Evolutionary conservation across 2,329 filamentous ascomycete species (phyloP), one percentile per base, ranked within the genome.

Genomic region (Clonostachys sp.): DNA sequence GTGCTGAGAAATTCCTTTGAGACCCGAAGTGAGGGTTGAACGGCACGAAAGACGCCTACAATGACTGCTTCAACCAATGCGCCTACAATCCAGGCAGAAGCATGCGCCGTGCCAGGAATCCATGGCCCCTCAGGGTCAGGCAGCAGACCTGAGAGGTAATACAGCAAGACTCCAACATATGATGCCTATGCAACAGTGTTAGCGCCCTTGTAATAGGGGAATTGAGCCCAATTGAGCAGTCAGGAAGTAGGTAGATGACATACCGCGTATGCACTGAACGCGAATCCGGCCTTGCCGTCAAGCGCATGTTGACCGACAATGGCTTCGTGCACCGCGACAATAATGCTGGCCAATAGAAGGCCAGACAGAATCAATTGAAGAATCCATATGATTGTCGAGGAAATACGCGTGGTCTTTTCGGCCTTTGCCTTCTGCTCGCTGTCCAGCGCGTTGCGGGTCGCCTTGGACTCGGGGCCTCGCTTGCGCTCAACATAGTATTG

Each of bases 51-150:
- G 14, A 69, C 55, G 8, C 63, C 61, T 5, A 59, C 59, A 38
- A 72, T 65, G 46, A 70, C 58, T 13, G 51, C 53, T 51, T 72
- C 69, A 4, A 66, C 44, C 12, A 70, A 52, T 1, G 61, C 51
- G 20, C 57, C 67, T 1, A 60, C 48, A 43, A 64, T 54, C 69
- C 69, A 72, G 3, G 68, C 66, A 42, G 57, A 58, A 47, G 61
- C 56, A 38, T 72, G 67, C 17, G 69, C 53, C 16, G 58, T 50
- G 10, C 57, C 58, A 2, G 69, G 70, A 5, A 63, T 61, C 70
- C 70, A 73, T 7, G 70, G 70, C 1, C 70, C 70, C 51, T 72
- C 69, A 1, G 70, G 70, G 38, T 73, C 66, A 4, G 70, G 70
- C 7, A 73, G 59, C 44, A 73, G 54, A 4, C 70, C 70, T 18